Evolutionary conservation across 2,329 filamentous ascomycete species (phyloP), one percentile per base, ranked within the genome.

Genomic region (Alternaria sp.): DNA sequence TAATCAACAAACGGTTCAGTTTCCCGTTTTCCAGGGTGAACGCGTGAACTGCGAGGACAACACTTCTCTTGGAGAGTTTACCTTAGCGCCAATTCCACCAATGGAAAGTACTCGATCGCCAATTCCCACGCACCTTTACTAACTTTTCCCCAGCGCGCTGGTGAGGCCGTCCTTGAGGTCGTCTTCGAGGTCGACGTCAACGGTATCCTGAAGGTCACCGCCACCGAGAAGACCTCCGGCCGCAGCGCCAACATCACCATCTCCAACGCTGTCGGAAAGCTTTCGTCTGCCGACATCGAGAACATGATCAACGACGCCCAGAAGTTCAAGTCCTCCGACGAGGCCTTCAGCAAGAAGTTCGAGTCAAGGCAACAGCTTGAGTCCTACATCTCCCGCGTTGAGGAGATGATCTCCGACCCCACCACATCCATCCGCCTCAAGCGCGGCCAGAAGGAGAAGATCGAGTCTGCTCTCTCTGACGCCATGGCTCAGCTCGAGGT

Each of bases 161-260:
- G 96, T 82, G 96, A 99, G 82, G 92, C 96, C 75, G 94, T 97
- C 72, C 92, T 99, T 49, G 96, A 99, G 86, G 92, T 95, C 75
- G 94, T 98, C 82, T 98, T 99, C 85, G 96, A 99, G 87, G 96
- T 99, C 80, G 96, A 99, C 76, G 96, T 97, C 88, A 99, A 99
- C 88, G 96, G 96, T 91, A 97, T 97, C 82, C 91, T 99, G 73
- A 99, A 99, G 90, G 96, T 98, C 79, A 98, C 95, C 69, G 96
- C 96, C 73, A 97, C 95, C 51, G 96, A 99, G 89, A 99, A 99
- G 90, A 95, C 93, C 75, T 97, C 96, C 33, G 96, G 96, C 79
- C 94, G 96, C 82, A 96, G 88, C 80, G 96, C 96, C 85, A 99
- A 99, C 90, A 99, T 99, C 84, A 99, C 96, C 82, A 99, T 99